Percentiles rank a stretch among this genome's conserved stretches.
Evolutionary conservation across 495 filamentous ascomycete species (phyloP).

Genomic region (Hamigera avellanea): DNA sequence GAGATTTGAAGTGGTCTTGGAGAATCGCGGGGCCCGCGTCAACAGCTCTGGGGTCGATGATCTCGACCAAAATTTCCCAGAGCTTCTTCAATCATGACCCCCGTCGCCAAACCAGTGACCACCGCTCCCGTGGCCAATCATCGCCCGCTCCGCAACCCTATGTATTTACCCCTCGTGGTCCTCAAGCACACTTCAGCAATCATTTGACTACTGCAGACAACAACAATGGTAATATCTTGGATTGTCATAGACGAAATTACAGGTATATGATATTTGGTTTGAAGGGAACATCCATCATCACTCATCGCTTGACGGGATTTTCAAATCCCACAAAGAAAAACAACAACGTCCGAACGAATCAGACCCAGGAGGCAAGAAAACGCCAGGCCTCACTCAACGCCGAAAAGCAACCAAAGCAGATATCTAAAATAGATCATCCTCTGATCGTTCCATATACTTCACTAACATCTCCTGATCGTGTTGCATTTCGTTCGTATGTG

Average conservation of each 20-base stretch:
- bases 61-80: constrained; percentile 37
- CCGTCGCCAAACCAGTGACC: constrained; percentile 13
- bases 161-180: not conserved
- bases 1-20: not conserved
- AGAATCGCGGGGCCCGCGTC: constrained; percentile 1
- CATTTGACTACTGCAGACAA: too few species aligned
- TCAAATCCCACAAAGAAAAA: too few species aligned
- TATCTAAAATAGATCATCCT: constrained; percentile 30
- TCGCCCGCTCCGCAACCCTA: constrained; percentile 18
- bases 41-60: constrained; percentile 3
- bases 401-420: constrained; percentile 1
- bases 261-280: too few species aligned
- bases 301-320: too few species aligned
- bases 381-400: not conserved
- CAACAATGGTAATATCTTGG: too few species aligned
- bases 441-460: constrained; percentile 29
- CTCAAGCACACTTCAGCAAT: not conserved
- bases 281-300: too few species aligned
- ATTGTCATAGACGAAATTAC: too few species aligned
- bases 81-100: constrained; percentile 23
- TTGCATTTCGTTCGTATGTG: constrained; percentile 29
- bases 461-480: constrained; percentile 31
- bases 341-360: too few species aligned
- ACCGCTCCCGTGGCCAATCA: constrained; percentile 30
- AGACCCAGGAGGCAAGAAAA: too few species aligned